Percentiles rank a stretch among this genome's conserved stretches.
These are phyloP conservation scores for Stachybotrys chartarum DNA, from an alignment of 2,329 filamentous ascomycete genomes.

Conservation along the genomic window DNA sequence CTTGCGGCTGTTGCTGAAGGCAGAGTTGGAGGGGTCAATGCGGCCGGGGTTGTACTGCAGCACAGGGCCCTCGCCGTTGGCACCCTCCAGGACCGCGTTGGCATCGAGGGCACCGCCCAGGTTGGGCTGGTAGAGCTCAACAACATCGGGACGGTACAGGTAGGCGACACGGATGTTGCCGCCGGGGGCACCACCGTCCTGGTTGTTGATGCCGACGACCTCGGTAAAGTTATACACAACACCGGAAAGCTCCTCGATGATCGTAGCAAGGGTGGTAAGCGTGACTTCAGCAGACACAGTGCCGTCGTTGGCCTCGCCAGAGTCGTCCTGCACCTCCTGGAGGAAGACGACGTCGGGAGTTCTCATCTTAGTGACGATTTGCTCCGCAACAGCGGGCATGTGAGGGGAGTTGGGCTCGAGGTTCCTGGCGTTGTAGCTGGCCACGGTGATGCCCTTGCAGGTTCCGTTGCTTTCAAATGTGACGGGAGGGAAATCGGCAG, in stretches of 20 bases:
- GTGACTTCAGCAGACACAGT: constrained; percentile 50
- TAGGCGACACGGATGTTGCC: constrained; percentile 68
- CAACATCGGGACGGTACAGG: constrained; percentile 54
- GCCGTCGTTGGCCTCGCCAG: constrained; percentile 53
- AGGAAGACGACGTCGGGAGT: constrained; percentile 60
- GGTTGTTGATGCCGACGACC: constrained; percentile 50
- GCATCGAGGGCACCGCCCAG: constrained; percentile 46
- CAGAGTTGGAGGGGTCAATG: constrained; percentile 54
- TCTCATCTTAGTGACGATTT: constrained; percentile 58
- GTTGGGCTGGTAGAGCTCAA: constrained; percentile 53
- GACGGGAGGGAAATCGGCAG: constrained; percentile 40
- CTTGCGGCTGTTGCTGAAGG: constrained; percentile 57
- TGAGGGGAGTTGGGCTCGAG: constrained; percentile 48
- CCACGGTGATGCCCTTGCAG: constrained; percentile 57
- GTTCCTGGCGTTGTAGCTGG: constrained; percentile 66
- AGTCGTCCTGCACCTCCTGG: constrained; percentile 65
- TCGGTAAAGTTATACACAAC: constrained; percentile 53
- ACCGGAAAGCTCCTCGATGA: constrained; percentile 41
- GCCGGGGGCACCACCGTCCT: constrained; percentile 60
- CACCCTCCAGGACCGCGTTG: constrained; percentile 48
- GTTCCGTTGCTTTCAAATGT: constrained; percentile 45
- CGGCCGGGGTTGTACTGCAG: constrained; percentile 63
- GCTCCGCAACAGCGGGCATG: constrained; percentile 50
- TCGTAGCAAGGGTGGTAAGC: constrained; percentile 44
- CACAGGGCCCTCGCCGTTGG: constrained; percentile 28